A percentile compares a stretch with the other conserved stretches of the same genome.
Conservation (phyloP, 805 yeast species). For the Novakomyces olei region DNA sequence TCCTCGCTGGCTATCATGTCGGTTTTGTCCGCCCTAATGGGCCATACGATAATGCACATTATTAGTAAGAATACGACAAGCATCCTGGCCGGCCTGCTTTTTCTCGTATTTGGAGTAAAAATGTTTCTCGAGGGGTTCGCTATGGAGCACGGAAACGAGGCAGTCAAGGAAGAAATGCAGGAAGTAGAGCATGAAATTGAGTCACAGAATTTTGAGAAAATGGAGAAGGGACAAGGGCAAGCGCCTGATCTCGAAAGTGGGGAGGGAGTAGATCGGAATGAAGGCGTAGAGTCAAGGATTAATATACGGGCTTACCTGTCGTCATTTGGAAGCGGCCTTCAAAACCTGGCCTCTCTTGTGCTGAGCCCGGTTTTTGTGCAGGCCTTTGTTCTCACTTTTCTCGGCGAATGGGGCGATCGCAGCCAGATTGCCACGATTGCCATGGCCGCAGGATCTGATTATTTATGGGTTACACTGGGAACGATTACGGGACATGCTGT, state of each 20-base stretch:
- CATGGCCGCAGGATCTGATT: conserved; percentile 91
- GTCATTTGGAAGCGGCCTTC: conserved; percentile 18
- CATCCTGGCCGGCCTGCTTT: conserved; percentile 56
- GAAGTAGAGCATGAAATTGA: conserved; percentile 91
- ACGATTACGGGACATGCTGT: conserved; percentile 73
- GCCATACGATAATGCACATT: conserved; percentile 72
- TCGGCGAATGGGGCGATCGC: conserved; percentile 98
- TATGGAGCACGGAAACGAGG: conserved; percentile 52
- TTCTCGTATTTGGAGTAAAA: conserved; percentile 53
- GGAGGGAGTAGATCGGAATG: conserved; percentile 1
- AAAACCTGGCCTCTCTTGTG: conserved; percentile 35
- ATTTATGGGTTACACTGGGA: conserved; percentile 72
- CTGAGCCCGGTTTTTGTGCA: conserved; percentile 72
- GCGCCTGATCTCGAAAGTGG: conserved; percentile 7
- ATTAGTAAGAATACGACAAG: conserved; percentile 64
- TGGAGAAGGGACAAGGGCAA: too few relatives aligned
- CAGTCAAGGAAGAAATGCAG: conserved; percentile 86
- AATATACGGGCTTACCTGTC: background rate
- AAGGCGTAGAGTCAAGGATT: background rate
- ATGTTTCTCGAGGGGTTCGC: conserved; percentile 59
- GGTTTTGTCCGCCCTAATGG: conserved; percentile 67
- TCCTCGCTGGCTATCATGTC: conserved; percentile 78
- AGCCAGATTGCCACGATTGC: conserved; percentile 96
- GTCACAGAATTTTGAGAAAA: conserved; percentile 28
- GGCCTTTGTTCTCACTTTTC: too few relatives aligned